phyloP scores from a whole-genome alignment of 2,329 filamentous ascomycete genomes.

The Xylaria sp. region DNA sequence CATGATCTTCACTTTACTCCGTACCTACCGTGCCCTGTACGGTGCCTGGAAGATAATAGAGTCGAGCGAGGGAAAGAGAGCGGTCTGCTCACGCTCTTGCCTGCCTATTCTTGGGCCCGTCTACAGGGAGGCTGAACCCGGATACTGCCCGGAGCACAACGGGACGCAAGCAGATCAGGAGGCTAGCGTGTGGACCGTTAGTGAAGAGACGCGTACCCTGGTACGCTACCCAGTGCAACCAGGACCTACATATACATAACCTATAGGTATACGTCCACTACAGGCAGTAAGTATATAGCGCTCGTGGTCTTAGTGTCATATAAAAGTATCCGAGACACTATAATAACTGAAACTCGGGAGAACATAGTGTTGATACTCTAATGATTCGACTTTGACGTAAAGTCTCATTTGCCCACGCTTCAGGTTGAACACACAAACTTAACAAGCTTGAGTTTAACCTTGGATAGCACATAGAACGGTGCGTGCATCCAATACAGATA shows the following conservation, averaged over 20 bases:
- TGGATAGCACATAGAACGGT: neutral
- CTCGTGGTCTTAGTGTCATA: neutral
- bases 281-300: neutral
- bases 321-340: constrained; percentile 1
- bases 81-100: neutral
- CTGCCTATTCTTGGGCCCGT: constrained; percentile 2
- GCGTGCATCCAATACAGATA: neutral
- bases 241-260: too few relatives aligned
- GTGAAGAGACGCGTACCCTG: neutral
- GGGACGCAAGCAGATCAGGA: constrained; percentile 15
- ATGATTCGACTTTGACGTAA: constrained; percentile 17
- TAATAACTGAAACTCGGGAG: constrained; percentile 4
- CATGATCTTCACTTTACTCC: neutral
- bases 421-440: constrained; percentile 10
- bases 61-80: neutral
- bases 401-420: constrained; percentile 5
- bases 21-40: neutral
- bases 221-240: neutral
- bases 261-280: neutral
- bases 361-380: constrained; percentile 1
- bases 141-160: neutral
- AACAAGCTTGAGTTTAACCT: neutral
- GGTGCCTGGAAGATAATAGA: neutral
- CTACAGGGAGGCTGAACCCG: neutral
- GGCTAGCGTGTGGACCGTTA: constrained; percentile 5